Evolutionary conservation across 768 basidiomycete species (phyloP).

Genomic region (Obba rivulosa): DNA sequence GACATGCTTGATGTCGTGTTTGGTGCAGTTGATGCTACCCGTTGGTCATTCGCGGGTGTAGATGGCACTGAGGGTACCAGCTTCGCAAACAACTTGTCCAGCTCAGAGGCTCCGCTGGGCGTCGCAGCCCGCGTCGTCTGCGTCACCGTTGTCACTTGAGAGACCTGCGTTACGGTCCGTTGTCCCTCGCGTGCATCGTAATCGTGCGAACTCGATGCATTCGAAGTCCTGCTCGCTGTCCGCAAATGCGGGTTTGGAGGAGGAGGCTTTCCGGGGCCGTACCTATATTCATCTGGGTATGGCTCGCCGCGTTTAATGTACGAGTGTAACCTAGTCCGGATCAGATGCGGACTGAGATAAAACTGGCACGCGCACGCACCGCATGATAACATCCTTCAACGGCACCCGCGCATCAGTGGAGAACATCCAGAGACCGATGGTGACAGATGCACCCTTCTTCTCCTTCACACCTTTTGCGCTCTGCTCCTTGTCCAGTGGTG

Average conservation of each 20-base stretch:
- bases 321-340: conserved; percentile 47
- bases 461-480: conserved; percentile 35
- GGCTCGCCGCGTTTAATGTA: conserved; percentile 61
- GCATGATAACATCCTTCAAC: conserved; percentile 63
- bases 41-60: conserved; percentile 8
- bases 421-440: conserved; percentile 74
- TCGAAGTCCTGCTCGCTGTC: conserved; percentile 11
- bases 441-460: conserved; percentile 52
- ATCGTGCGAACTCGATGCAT: background rate
- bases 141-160: no score
- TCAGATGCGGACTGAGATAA: background rate
- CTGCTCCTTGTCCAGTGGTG: conserved; percentile 33
- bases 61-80: conserved; percentile 22
- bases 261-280: conserved; percentile 62
- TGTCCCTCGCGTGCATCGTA: no score
- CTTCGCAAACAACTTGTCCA: conserved; percentile 42
- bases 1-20: conserved; percentile 29
- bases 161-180: no score
- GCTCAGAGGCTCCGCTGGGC: conserved; percentile 24
- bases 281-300: conserved; percentile 70
- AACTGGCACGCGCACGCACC: conserved; percentile 34
- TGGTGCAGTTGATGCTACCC: background rate
- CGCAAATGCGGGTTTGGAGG: conserved; percentile 42
- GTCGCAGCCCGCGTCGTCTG: background rate
- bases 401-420: conserved; percentile 65